These are phyloP conservation scores for Naganishia sp. DNA, from an alignment of 1,284 basidiomycete genomes.

Conservation along the genomic window DNA sequence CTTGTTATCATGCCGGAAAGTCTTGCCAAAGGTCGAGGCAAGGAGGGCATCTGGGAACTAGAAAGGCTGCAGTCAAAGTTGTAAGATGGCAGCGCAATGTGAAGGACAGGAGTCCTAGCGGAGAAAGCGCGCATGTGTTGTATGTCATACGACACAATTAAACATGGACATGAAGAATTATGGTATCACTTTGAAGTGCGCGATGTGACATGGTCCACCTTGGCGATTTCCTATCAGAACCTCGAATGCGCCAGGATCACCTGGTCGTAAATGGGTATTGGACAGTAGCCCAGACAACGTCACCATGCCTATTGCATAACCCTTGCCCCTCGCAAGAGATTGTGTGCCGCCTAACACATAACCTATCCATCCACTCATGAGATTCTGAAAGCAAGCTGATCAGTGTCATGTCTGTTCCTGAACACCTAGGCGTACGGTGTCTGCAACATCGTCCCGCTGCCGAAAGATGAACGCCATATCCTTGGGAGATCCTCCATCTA, in stretches of 20 bases:
- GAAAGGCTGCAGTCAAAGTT: conserved; percentile 27
- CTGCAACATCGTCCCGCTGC: conserved; percentile 55
- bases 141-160: neutral
- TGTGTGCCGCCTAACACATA: conserved; percentile 77
- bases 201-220: conserved; percentile 9
- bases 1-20: conserved; percentile 27
- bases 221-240: conserved; percentile 21
- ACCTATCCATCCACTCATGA: conserved; percentile 61
- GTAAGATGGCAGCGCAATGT: neutral
- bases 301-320: conserved; percentile 71
- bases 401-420: neutral
- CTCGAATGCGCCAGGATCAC: neutral
- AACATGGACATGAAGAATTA: conserved; percentile 1
- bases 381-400: conserved; percentile 39
- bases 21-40: conserved; percentile 27
- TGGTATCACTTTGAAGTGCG: conserved; percentile 12
- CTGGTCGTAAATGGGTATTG: conserved; percentile 14
- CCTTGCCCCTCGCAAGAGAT: conserved; percentile 72
- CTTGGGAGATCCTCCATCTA: conserved; percentile 39
- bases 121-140: neutral
- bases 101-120: neutral
- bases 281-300: conserved; percentile 58
- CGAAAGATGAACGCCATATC: conserved; percentile 39
- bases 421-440: conserved; percentile 46
- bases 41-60: conserved; percentile 29